phyloP scores from a whole-genome alignment of 768 basidiomycete genomes.

The Ramaria sp. region DNA sequence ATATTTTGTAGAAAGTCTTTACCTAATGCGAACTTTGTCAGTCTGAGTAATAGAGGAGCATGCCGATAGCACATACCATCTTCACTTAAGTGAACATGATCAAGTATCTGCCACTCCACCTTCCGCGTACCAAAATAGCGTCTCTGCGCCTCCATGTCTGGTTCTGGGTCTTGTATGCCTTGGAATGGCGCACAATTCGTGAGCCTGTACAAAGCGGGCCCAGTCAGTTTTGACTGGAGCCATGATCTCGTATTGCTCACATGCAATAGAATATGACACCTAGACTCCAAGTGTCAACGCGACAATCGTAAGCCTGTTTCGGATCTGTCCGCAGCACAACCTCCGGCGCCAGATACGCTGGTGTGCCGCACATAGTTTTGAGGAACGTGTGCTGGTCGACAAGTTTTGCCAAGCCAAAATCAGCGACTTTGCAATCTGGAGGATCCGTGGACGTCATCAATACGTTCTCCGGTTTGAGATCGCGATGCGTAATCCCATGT shows the following conservation, averaged over 20 bases:
- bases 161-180: constrained; percentile 26
- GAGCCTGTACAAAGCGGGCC: constrained; percentile 36
- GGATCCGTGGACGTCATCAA: constrained; percentile 64
- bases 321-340: constrained; percentile 57
- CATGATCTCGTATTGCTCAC: constrained; percentile 31
- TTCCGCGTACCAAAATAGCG: constrained; percentile 27
- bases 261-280: constrained; percentile 92
- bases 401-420: constrained; percentile 94
- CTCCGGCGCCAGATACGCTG: constrained; percentile 88
- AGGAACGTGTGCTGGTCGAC: constrained; percentile 71
- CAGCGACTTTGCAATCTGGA: constrained; percentile 79
- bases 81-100: constrained; percentile 26
- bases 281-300: constrained; percentile 94
- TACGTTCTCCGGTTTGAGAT: constrained; percentile 88
- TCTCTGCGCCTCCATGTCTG: constrained; percentile 51
- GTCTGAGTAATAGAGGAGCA: background rate
- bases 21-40: constrained; percentile 25
- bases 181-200: constrained; percentile 72
- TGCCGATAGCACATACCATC: constrained; percentile 31
- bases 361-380: constrained; percentile 94
- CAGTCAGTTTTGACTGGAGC: constrained; percentile 4
- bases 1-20: constrained; percentile 57
- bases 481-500: constrained; percentile 80
- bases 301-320: constrained; percentile 67
- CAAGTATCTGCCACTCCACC: constrained; percentile 53